A percentile compares a stretch with the other conserved stretches of the same genome.
These are phyloP conservation scores for Boletus vinaceobasis DNA, from an alignment of 768 basidiomycete genomes.

Conservation along the genomic window DNA sequence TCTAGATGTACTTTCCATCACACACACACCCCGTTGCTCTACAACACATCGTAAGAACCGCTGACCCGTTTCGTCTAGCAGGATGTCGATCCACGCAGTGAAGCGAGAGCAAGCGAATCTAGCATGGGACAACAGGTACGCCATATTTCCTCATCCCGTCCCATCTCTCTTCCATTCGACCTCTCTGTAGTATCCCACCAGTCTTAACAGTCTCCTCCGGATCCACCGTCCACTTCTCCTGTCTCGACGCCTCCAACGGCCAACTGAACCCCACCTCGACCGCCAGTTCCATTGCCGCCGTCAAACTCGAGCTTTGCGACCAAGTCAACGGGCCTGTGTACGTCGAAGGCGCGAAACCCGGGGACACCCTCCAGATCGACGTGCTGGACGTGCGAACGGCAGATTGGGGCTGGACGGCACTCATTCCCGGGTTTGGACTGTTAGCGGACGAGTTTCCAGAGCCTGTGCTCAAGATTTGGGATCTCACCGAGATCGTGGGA, in stretches of 20 bases:
- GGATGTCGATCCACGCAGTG: slow-evolving; percentile 52
- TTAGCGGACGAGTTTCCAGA: slow-evolving; percentile 53
- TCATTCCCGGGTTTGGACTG: slow-evolving; percentile 59
- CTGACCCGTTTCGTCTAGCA: neutral
- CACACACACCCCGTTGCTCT: neutral
- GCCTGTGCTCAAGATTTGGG: slow-evolving; percentile 54
- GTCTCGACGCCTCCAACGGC: slow-evolving; percentile 62
- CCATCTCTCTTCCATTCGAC: neutral
- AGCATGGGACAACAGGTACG: slow-evolving; percentile 59
- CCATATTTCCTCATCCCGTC: neutral
- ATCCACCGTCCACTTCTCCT: slow-evolving; percentile 54
- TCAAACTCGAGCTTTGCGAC: slow-evolving; percentile 48
- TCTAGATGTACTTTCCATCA: neutral
- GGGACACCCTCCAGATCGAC: slow-evolving; percentile 60
- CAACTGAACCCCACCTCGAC: slow-evolving; percentile 49
- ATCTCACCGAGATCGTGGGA: slow-evolving; percentile 30
- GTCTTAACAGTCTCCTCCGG: slow-evolving; percentile 49
- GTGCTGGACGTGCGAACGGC: slow-evolving; percentile 50
- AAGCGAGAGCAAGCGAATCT: slow-evolving; percentile 51
- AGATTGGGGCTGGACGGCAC: slow-evolving; percentile 61
- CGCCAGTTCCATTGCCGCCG: slow-evolving; percentile 31
- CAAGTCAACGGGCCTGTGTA: slow-evolving; percentile 61
- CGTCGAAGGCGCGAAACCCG: slow-evolving; percentile 48
- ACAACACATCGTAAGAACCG: neutral
- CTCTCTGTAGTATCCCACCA: slow-evolving; percentile 45